These are phyloP conservation scores for Podospora pseudopauciseta DNA, from an alignment of 495 filamentous ascomycete species.

Conservation along the genomic window DNA sequence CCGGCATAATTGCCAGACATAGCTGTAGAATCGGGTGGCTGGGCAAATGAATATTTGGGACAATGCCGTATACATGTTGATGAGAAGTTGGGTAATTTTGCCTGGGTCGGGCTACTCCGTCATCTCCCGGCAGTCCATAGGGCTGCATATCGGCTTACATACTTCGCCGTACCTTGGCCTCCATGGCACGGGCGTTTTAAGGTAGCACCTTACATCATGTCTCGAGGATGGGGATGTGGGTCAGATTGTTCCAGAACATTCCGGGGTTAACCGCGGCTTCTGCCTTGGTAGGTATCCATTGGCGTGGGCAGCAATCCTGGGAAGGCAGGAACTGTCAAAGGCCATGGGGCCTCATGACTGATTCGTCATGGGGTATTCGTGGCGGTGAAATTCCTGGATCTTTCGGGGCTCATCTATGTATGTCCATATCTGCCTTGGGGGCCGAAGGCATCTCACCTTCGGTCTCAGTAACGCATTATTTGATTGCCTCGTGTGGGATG, in stretches of 20 bases:
- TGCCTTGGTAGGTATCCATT: too few species aligned
- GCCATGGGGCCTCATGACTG: too few species aligned
- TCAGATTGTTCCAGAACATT: background rate
- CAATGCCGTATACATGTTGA: too few species aligned
- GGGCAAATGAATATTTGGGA: too few species aligned
- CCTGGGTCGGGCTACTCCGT: background rate
- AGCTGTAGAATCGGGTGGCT: too few species aligned
- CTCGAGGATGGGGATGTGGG: background rate
- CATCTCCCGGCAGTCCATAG: background rate
- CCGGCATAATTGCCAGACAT: too few species aligned
- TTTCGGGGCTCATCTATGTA: background rate
- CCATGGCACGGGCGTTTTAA: background rate
- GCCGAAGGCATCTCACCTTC: background rate
- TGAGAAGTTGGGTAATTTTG: too few species aligned
- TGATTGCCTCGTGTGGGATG: background rate
- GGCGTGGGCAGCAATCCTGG: too few species aligned
- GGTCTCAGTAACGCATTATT: background rate
- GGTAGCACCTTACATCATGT: background rate
- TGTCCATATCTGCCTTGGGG: background rate
- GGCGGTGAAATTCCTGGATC: background rate
- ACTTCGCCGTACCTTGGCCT: background rate
- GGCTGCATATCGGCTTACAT: background rate
- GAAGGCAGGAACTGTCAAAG: too few species aligned
- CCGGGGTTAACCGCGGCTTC: too few species aligned
- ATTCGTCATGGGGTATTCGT: too few species aligned